Evolutionary conservation across 140 eudicot species (phyloP).

Genomic region (Bidens hawaiensis): DNA sequence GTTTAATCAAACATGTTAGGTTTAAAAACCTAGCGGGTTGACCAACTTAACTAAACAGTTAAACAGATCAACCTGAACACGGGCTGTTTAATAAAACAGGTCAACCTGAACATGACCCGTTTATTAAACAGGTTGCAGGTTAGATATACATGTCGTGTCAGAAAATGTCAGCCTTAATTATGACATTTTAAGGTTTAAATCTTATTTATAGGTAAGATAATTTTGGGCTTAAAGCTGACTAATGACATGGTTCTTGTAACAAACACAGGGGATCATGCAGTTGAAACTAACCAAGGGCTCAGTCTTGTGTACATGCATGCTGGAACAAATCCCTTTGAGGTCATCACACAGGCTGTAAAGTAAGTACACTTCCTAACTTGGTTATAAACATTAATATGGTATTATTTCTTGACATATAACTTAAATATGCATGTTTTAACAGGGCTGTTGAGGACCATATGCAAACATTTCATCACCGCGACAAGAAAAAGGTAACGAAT

Average conservation of each 20-base stretch:
- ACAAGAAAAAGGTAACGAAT: slow-evolving; percentile 65
- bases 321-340: slow-evolving; percentile 91
- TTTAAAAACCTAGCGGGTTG: no score
- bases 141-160: neutral
- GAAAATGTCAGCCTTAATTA: neutral
- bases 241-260: slow-evolving; percentile 13
- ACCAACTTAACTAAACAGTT: neutral
- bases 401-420: no score
- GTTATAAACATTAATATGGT: no score
- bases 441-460: slow-evolving; percentile 86
- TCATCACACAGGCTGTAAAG: slow-evolving; percentile 74
- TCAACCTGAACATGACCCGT: neutral
- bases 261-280: slow-evolving; percentile 77
- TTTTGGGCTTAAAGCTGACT: neutral
- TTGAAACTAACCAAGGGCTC: slow-evolving; percentile 62
- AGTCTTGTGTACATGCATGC: slow-evolving; percentile 82
- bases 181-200: neutral
- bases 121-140: no score
- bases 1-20: no score
- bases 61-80: neutral
- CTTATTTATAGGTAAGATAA: neutral
- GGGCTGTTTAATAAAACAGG: neutral
- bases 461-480: slow-evolving; percentile 90
- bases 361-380: slow-evolving; percentile 30
- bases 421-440: slow-evolving; percentile 26